Evolutionary conservation across 192 early-diverging fungal genomes (phyloP), one percentile per base, ranked within the genome.

Genomic region (Chytriomyces hyalinus): DNA sequence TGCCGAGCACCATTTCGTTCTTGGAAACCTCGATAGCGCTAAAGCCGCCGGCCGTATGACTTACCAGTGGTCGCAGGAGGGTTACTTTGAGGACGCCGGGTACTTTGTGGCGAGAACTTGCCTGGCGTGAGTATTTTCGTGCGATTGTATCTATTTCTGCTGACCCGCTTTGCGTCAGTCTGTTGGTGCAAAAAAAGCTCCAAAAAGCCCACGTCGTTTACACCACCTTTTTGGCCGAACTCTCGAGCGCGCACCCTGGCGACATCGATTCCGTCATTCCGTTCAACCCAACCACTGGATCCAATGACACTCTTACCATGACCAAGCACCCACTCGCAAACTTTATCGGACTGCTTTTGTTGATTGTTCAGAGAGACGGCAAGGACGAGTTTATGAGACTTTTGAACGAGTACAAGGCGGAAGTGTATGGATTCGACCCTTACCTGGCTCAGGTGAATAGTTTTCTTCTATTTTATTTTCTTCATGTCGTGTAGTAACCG

Each of bases 1-100:
- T 64, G 95, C 96, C 59, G 96, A 98, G 79, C 79, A 83, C 68
- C 96, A 98, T 81, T 92, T 95, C 57, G 66, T 95, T 51, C 89
- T 94, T 28, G 96, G 96, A 51, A 93, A 93, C 7, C 60, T 90
- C 15, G 94, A 95, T 73, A 94, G 93, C 76, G 93, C 92, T 17
- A 82, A 85, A 68, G 85, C 90, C 22, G 77, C 91, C 13, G 96
- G 92, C 1, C 79, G 86, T 47, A 91, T 96, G 86, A 88, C 92
- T 36, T 90, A 84, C 68, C 93, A 94, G 57, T 97, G 94, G 93
- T 87, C 91, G 20, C 79, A 78, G 45, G 73, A 86, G 64, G 87
- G 88, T 15, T 86, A 86, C n/a, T 80, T 80, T 22, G 70, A 76
- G 20, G 93, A 93, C 72, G 87, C 87, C 59, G 95, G 96, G 2